These are phyloP conservation scores for Malassezia obtusa DNA, from an alignment of 1,284 basidiomycete species.

Conservation along the genomic window DNA sequence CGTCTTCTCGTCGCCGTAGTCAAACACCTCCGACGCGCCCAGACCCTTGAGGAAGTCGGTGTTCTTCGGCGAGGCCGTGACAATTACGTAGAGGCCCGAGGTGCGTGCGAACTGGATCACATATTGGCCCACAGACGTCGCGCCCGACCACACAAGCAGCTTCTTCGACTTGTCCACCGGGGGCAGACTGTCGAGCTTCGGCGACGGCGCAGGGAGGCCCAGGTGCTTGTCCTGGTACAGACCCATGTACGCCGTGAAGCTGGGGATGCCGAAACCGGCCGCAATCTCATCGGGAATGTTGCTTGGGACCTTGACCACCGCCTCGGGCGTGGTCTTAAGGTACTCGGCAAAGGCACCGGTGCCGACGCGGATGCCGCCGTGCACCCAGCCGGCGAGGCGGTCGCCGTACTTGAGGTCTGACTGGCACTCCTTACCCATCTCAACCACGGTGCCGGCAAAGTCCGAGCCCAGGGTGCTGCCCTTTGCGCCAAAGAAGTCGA, in stretches of 20 bases:
- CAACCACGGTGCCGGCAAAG: constrained; percentile 55
- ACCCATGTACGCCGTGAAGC: constrained; percentile 28
- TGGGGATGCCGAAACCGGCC: constrained; percentile 31
- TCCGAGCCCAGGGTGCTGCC: constrained; percentile 55
- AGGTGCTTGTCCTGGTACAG: constrained; percentile 19
- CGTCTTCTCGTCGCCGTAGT: constrained; percentile 52
- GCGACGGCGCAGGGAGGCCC: constrained; percentile 18
- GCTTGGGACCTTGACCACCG: constrained; percentile 31
- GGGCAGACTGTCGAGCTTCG: constrained; percentile 19
- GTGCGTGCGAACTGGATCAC: constrained; percentile 47
- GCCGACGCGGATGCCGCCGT: constrained; percentile 48
- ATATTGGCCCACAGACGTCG: constrained; percentile 54
- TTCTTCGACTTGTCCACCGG: constrained; percentile 20
- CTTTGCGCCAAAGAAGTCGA: constrained; percentile 44
- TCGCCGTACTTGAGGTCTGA: constrained; percentile 54
- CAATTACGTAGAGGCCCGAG: constrained; percentile 52
- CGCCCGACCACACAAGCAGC: constrained; percentile 54
- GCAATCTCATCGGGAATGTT: constrained; percentile 21
- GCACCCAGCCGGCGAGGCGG: constrained; percentile 53
- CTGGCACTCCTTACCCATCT: constrained; percentile 48
- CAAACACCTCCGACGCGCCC: constrained; percentile 44
- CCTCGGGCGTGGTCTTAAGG: constrained; percentile 40
- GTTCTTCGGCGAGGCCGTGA: constrained; percentile 50
- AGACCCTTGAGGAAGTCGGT: constrained; percentile 30
- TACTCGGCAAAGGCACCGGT: constrained; percentile 47